These are phyloP conservation scores for Saccharum hybrid DNA, from an alignment of 202 grass and related monocot species.

Conservation along the genomic window DNA sequence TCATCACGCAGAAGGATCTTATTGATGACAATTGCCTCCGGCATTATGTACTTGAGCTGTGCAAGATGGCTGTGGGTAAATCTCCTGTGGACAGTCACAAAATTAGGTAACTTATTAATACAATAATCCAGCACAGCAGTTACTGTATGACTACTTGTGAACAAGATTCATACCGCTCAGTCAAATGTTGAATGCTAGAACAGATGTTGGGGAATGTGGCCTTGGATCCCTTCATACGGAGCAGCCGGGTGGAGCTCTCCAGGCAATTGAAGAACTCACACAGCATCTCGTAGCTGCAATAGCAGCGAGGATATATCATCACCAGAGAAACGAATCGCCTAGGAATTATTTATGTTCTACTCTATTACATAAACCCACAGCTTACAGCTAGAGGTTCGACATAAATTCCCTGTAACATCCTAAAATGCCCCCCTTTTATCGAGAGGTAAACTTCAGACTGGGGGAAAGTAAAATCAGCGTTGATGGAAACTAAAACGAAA, in stretches of 20 bases:
- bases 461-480: neutral
- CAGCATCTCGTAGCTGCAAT: conserved; percentile 63
- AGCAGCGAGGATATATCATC: neutral
- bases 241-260: conserved; percentile 73
- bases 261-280: conserved; percentile 85
- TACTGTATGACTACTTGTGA: neutral
- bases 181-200: conserved; percentile 66
- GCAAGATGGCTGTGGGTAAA: conserved; percentile 82
- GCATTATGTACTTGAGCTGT: conserved; percentile 81
- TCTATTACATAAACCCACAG: neutral
- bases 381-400: neutral
- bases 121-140: neutral
- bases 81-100: conserved; percentile 51
- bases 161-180: conserved; percentile 53
- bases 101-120: neutral
- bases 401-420: neutral
- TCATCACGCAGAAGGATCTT: conserved; percentile 76
- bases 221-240: conserved; percentile 77
- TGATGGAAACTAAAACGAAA: neutral
- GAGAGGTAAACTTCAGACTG: neutral
- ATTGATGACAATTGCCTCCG: conserved; percentile 70
- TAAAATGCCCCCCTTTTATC: neutral
- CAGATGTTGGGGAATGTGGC: conserved; percentile 66
- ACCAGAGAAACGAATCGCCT: neutral
- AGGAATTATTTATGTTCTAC: neutral